Evolutionary conservation across 179 eudicot genomes (phyloP).

Genomic region (Nepenthes alata): DNA sequence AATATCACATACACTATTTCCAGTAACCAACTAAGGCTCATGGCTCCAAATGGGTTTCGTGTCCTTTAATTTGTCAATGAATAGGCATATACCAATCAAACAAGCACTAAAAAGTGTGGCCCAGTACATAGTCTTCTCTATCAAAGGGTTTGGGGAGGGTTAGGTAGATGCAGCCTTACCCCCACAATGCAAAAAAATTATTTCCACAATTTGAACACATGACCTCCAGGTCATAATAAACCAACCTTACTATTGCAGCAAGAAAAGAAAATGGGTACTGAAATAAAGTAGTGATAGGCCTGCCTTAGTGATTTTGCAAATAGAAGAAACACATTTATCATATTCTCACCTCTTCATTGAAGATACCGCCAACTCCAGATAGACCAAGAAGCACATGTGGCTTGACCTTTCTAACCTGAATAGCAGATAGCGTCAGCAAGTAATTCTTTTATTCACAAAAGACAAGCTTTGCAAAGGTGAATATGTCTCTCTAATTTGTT

Average conservation of each 20-base stretch:
- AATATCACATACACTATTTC: no score
- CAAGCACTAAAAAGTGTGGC: neutral
- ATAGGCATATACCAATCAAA: neutral
- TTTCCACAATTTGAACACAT: no score
- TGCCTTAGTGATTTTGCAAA: conserved; percentile 1
- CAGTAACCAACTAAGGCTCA: no score
- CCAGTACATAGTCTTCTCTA: no score
- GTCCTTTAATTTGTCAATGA: no score
- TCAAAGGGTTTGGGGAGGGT: no score
- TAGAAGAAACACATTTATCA: conserved; percentile 1
- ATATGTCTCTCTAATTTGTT: neutral
- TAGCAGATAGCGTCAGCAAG: conserved; percentile 5
- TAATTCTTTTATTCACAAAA: neutral
- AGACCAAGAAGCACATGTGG: conserved; percentile 98
- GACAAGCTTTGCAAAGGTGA: neutral
- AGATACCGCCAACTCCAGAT: conserved; percentile 97
- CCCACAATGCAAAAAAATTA: no score
- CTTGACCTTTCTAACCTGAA: conserved; percentile 86
- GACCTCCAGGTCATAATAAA: no score
- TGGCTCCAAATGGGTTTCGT: no score
- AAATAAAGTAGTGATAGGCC: neutral
- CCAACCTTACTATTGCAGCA: no score
- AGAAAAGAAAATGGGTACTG: no score
- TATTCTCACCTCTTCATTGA: conserved; percentile 65
- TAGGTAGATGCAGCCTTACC: no score